Percentiles rank a stretch among this genome's conserved stretches.
phyloP scores from a whole-genome alignment of 495 filamentous ascomycete genomes.

The Aspergillus campestris region DNA sequence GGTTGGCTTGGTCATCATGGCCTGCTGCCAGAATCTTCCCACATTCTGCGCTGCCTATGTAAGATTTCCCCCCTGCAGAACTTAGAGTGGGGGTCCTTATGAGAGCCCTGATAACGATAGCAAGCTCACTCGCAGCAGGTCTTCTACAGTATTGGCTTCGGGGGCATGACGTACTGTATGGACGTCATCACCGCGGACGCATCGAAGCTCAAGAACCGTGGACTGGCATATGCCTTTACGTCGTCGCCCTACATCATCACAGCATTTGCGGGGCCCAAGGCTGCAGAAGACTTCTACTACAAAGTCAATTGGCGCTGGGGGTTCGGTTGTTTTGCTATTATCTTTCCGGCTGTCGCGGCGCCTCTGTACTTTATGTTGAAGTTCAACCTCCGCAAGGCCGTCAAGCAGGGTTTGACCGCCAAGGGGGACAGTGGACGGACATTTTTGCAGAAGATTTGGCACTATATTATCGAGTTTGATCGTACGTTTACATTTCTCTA shows the following conservation, averaged over 20 bases:
- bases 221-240: constrained; percentile 48
- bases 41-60: constrained; percentile 44
- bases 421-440: constrained; percentile 30
- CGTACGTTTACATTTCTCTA: constrained; percentile 15
- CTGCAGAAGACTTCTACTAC: constrained; percentile 33
- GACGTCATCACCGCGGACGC: constrained; percentile 55
- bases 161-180: constrained; percentile 47
- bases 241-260: constrained; percentile 47
- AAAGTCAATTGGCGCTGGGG: constrained; percentile 51
- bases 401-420: constrained; percentile 23
- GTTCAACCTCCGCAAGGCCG: constrained; percentile 47
- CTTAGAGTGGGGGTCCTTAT: not conserved
- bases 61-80: not conserved
- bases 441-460: constrained; percentile 29
- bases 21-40: constrained; percentile 35
- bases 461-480: constrained; percentile 53
- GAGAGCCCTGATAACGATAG: constrained; percentile 1
- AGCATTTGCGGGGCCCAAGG: constrained; percentile 21
- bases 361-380: constrained; percentile 42
- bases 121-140: constrained; percentile 4
- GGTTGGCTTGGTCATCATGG: constrained; percentile 40
- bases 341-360: constrained; percentile 43
- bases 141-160: constrained; percentile 47
- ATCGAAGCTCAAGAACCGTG: constrained; percentile 49
- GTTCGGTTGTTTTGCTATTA: constrained; percentile 50